A percentile compares a stretch with the other conserved stretches of the same genome.
These are phyloP conservation scores for Pyricularia grisea DNA, from an alignment of 2,329 filamentous ascomycete genomes.

Conservation along the genomic window DNA sequence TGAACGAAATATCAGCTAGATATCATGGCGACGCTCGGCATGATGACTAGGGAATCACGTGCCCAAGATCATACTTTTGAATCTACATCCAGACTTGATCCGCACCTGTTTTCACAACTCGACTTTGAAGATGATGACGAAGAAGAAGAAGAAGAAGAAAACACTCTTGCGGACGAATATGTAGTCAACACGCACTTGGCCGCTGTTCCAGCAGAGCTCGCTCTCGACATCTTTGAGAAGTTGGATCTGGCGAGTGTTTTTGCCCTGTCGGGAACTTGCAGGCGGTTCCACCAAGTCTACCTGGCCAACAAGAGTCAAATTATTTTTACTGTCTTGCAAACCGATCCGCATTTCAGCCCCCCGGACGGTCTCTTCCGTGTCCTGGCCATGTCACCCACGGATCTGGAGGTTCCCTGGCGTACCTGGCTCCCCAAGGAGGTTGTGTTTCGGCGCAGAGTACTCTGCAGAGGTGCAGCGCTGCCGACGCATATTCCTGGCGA, in stretches of 20 bases:
- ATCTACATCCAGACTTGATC: background rate
- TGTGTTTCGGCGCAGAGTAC: slow-evolving; percentile 22
- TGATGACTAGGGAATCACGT: background rate
- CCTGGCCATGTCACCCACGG: slow-evolving; percentile 29
- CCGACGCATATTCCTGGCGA: background rate
- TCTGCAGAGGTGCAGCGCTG: slow-evolving; percentile 10
- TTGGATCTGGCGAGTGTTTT: slow-evolving; percentile 31
- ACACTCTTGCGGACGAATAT: background rate
- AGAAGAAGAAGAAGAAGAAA: background rate
- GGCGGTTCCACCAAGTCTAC: slow-evolving; percentile 30
- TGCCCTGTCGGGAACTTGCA: slow-evolving; percentile 26
- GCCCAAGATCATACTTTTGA: background rate
- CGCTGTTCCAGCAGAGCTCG: slow-evolving; percentile 31
- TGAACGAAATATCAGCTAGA: background rate
- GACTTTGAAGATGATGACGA: background rate
- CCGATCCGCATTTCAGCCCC: slow-evolving; percentile 28
- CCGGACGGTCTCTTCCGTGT: slow-evolving; percentile 36
- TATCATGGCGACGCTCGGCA: background rate
- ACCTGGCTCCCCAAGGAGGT: slow-evolving; percentile 29
- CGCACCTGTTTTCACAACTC: background rate
- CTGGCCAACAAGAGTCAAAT: slow-evolving; percentile 28
- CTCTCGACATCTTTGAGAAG: slow-evolving; percentile 36
- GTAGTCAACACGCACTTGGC: background rate
- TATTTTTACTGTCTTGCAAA: slow-evolving; percentile 28
- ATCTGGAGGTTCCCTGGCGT: slow-evolving; percentile 21